Base-by-base conservation (phyloP, 1,284 basidiomycete species). In the Leccinum colubrinum region DNA sequence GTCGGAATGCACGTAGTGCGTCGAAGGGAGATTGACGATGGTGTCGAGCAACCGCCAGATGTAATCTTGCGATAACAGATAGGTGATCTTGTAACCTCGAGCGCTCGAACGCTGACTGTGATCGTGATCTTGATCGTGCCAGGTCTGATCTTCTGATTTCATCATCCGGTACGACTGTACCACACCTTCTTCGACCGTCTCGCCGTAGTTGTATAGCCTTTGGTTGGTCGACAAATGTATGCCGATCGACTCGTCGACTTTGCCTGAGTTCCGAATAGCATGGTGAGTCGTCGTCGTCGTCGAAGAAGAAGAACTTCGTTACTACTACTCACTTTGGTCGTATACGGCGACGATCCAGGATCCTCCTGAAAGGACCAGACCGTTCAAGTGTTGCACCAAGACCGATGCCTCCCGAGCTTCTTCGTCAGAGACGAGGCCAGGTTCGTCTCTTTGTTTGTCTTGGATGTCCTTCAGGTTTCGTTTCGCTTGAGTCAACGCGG, bases 401-500 rank as follows among this genome's bases (percentile, higher is more conserved):
- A 8, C 3, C n/a, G 8, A 8, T 0, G 30, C 30, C 30, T 30
- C 8, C 0, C 30, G 30, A 9, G 30, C 30, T 3, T 30, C 30
- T 30, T 30, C 30, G 9, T 30, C 30, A 0, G 30, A 8, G 0
- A 30, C 30, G 30, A 30, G 0, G 0, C 30, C 30, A 30, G 30
- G 30, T 30, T 30, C 30, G 30, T 30, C 30, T 9, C 30, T 8
- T 9, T 30, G 30, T 9, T 30, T 30, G 9, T 30, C 30, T 0
- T 30, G 30, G 8, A 30, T 8, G 8, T 30, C 46, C 11, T 48
- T 51, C 48, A 51, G 48, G 3, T 51, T 20, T 2, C 46, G 20
- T 5, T 27, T 12, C 3, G 48, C 22, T 4, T 1, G 3, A 22
- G 6, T 15, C 12, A 52, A 15, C 0, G 2, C 15, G 0, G 4